Evolutionary conservation across 345 rosid genomes (phyloP).

Genomic region (Leavenworthia alabamica): DNA sequence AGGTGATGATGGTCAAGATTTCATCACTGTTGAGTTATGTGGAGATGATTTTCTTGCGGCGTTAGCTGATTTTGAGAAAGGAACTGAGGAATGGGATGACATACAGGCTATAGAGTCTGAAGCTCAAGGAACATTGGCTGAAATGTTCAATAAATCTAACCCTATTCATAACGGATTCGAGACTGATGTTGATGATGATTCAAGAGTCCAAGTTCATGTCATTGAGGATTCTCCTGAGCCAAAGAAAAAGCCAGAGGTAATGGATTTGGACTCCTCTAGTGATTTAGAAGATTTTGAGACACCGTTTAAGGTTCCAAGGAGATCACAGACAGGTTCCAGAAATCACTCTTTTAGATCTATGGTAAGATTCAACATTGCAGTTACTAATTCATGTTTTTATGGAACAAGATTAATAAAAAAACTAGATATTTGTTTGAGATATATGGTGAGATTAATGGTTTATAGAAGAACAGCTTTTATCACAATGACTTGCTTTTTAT

Average conservation of each 20-base stretch:
- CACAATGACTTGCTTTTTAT: not conserved
- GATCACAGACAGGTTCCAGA: conserved; percentile 13
- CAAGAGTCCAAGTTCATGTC: conserved; percentile 31
- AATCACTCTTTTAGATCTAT: conserved; percentile 30
- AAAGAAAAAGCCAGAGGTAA: conserved; percentile 24
- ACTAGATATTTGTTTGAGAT: not conserved
- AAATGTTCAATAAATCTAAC: conserved; percentile 41
- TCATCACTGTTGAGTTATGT: conserved; percentile 69
- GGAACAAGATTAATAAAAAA: not conserved
- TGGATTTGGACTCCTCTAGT: conserved; percentile 61
- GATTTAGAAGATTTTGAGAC: conserved; percentile 36
- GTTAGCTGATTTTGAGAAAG: conserved; percentile 67
- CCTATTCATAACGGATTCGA: conserved; percentile 4
- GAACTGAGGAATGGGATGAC: conserved; percentile 89
- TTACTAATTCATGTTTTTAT: conserved; percentile 10
- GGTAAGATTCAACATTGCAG: conserved; percentile 35
- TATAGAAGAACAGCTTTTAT: not conserved
- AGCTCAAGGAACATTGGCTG: conserved; percentile 61
- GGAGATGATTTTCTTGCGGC: conserved; percentile 84
- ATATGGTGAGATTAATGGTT: not conserved
- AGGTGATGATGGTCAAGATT: conserved; percentile 84
- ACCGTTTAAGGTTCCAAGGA: conserved; percentile 18
- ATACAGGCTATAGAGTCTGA: conserved; percentile 57
- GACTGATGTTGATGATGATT: conserved; percentile 1
- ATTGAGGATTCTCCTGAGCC: conserved; percentile 50